Base-by-base conservation (phyloP, 805 yeast genomes). In the Ogataea methylovora region DNA sequence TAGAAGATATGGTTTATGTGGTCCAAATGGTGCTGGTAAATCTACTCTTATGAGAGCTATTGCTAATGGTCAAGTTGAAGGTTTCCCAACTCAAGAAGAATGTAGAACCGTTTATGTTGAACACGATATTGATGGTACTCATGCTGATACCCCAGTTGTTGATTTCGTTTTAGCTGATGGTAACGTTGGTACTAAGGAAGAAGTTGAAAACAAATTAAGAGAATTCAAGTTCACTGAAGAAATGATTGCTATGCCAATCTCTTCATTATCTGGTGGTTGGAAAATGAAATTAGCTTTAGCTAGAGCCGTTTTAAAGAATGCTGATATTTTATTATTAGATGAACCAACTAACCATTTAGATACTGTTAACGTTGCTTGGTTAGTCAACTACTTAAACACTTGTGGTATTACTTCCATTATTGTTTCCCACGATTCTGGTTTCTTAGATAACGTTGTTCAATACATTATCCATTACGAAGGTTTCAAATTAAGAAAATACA, bases 291-390 rank as follows among this genome's bases (percentile, higher is more conserved):
- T 90, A 68, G 97, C 97, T 64, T 79, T 90, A 61, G 97, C 98
- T 56, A 86, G 97, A 74, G 98, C 98, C 62, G 97, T 90, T 61
- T 80, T 90, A 72, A 85, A 84, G 79, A 88, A 88, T 72, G 97
- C 98, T 61, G 95, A 85, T 70, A 92, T 90, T 63, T 76, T 90
- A 69, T 76, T 90, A 70, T 82, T 90, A 68, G 98, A 90, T 77
- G 98, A 90, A 79, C 98, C 98, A 73, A 90, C 98, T 63, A 90
- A 90, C 84, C 98, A 92, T 78, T 84, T 92, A 84, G 98, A 92
- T 75, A 88, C 96, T 58, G 97, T 88, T 59, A 92, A 92, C 73
- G 98, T 92, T 62, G 96, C 95, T 63, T 92, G 98, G 98, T 82
- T 92, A 72, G 95, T 85, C 69, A 84, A 92, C 94, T 92, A 92